Percentiles rank a stretch among this genome's conserved stretches.
Evolutionary conservation across 129 eudicot genomes (phyloP).

Genomic region (Centella asiatica): DNA sequence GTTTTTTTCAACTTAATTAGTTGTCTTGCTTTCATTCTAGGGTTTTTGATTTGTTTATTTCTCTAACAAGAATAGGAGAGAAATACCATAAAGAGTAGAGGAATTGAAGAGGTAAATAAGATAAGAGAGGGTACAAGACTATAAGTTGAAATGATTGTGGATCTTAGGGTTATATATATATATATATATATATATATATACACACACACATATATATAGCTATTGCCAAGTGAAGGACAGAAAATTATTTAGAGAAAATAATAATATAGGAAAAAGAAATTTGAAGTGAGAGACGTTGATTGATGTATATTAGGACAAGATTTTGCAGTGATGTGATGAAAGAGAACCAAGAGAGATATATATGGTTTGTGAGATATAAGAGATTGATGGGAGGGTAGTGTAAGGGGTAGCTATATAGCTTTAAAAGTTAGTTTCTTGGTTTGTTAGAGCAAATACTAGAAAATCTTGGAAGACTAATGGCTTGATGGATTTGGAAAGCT

Average conservation of each 20-base stretch:
- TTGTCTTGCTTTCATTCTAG: constrained; percentile 9
- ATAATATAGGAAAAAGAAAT: too few species aligned
- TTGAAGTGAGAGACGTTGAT: too few species aligned
- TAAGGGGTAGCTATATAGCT: background rate
- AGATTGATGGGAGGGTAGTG: constrained; percentile 17
- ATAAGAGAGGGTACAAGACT: background rate
- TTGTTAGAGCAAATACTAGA: constrained; percentile 20
- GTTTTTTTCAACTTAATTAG: constrained; percentile 6
- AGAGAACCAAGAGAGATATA: background rate
- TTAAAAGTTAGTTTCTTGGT: constrained; percentile 17
- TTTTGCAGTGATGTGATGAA: background rate
- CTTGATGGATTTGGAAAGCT: constrained; percentile 2
- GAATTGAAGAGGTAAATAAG: background rate
- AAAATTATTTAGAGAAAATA: too few species aligned
- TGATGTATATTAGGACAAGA: too few species aligned
- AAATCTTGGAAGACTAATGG: background rate
- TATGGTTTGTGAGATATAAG: constrained; percentile 7
- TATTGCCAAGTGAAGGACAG: too few species aligned
- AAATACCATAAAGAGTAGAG: background rate
- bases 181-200: too few species aligned
- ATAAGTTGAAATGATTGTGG: too few species aligned
- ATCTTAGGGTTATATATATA: too few species aligned
- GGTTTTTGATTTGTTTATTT: constrained; percentile 28
- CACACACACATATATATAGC: too few species aligned
- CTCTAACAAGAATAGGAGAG: background rate